Conservation (phyloP, 2,329 filamentous ascomycete genomes). For the Fusarium oxysporum region DNA sequence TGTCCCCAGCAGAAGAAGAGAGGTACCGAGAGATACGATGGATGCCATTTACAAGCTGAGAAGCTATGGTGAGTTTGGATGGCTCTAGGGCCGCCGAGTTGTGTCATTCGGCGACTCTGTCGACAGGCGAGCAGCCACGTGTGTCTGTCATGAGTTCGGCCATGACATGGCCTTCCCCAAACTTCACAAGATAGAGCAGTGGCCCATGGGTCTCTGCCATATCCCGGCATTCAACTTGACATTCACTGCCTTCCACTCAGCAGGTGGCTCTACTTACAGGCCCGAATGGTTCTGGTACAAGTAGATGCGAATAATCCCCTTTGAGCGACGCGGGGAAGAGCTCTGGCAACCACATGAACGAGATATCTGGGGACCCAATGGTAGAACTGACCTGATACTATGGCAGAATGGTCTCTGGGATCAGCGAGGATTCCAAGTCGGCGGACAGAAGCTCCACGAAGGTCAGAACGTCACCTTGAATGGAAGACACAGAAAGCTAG, state of each 20-base stretch:
- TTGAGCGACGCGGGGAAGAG: constrained; percentile 6
- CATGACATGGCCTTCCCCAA: constrained; percentile 2
- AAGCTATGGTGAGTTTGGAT: not conserved
- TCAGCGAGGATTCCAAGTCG: not conserved
- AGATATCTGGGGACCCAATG: not conserved
- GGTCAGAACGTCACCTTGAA: not conserved
- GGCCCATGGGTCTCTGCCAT: not conserved
- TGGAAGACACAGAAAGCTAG: not conserved
- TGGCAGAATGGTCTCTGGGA: constrained; percentile 15
- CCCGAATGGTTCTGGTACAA: constrained; percentile 10
- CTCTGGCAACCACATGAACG: not conserved
- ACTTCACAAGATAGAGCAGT: not conserved
- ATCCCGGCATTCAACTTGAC: not conserved
- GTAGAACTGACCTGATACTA: not conserved
- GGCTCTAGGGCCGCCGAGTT: constrained; percentile 3
- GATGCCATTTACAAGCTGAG: constrained; percentile 4
- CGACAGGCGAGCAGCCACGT: not conserved
- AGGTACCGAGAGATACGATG: not conserved
- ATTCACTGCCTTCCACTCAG: not conserved
- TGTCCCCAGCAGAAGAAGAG: not conserved
- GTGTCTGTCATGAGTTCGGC: constrained; percentile 3
- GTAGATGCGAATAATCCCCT: not conserved
- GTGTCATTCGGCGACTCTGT: constrained; percentile 10
- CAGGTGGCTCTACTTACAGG: not conserved
- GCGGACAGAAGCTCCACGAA: not conserved